Base-by-base conservation (phyloP, 192 early-diverging fungal species). In the Pilaira anomala region DNA sequence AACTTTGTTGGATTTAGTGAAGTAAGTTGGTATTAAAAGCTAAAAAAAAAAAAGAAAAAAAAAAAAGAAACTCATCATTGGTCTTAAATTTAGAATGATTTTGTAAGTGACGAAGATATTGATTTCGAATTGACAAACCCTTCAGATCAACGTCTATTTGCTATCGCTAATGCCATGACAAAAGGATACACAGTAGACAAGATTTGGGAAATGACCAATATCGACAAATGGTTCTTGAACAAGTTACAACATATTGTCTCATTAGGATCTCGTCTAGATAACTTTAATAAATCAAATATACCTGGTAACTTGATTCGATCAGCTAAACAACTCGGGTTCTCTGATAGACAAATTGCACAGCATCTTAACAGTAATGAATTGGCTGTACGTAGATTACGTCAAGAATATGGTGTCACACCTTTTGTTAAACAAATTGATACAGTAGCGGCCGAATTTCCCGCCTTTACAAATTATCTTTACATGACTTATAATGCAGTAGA, bases 361-460 rank as follows among this genome's bases (percentile, higher is more conserved):
- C 60, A 74, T 46, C 72, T 89, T 57, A 83, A 80, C 62, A 91
- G 88, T 67, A 90, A 92, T 66, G 97, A 98, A 80, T 82, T 96
- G 74, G 88, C 88, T 50, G 87, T 94, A 21, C 85, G 97, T 62
- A 88, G 91, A 78, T 67, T 90, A 6, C 83, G 97, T 46, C 79
- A 78, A 19, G 90, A 93, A 42, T 80, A 80, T 48, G 87, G 86
- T 51, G 87, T 99, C 66, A 88, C 81, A 16, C 97, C 97, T 9
- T 97, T 91, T 74, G 94, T 96, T 61, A 99, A 99, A 84, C 93
- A 92, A 75, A 99, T 99, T 66, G 97, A 99, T 78, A 98, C 96
- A 6, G 89, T 98, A 30, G 95, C 97, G 40, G 97, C 94, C 57
- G 97, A 99, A 84, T 99, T 99, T 84, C 97, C 97, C 18, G 91